A percentile compares a stretch with the other conserved stretches of the same genome.
These are phyloP conservation scores for Pythium volutum DNA, from an alignment of 352 stramenopile species.

Conservation along the genomic window DNA sequence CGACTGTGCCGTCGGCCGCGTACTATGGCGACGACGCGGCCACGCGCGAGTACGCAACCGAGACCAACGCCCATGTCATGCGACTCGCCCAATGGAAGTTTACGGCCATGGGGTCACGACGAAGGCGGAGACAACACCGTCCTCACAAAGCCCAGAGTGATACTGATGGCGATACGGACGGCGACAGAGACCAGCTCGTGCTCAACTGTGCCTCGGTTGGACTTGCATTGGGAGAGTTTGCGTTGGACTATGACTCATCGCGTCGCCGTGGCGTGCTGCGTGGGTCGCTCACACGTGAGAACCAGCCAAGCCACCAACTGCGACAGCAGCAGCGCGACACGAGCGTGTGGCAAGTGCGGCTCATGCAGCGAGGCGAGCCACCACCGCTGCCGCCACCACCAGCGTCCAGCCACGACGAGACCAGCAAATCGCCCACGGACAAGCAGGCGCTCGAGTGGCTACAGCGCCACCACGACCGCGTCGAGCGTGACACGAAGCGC, in stretches of 20 bases:
- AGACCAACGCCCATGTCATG: conserved; percentile 57
- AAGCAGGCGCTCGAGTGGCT: conserved; percentile 42
- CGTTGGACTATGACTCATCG: conserved; percentile 16
- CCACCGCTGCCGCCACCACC: background rate
- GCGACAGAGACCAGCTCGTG: conserved; percentile 7
- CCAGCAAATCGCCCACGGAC: conserved; percentile 27
- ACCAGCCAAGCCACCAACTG: background rate
- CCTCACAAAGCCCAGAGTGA: too few relatives aligned
- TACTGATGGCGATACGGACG: background rate
- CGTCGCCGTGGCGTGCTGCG: conserved; percentile 15
- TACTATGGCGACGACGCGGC: conserved; percentile 61
- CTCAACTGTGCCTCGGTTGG: conserved; percentile 21
- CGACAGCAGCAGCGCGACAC: conserved; percentile 3
- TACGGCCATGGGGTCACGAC: background rate
- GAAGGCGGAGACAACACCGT: too few relatives aligned
- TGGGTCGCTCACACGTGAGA: conserved; percentile 7
- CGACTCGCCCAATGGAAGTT: conserved; percentile 56
- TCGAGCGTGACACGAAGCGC: conserved; percentile 1
- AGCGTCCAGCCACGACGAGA: background rate
- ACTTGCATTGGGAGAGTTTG: conserved; percentile 8
- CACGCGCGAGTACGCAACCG: conserved; percentile 55
- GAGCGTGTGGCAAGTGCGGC: conserved; percentile 47
- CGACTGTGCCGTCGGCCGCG: conserved; percentile 34
- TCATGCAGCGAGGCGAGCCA: conserved; percentile 31
- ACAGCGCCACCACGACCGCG: conserved; percentile 25